Conservation (phyloP, 2,329 filamentous ascomycete genomes). For the Trichophyton simii region DNA sequence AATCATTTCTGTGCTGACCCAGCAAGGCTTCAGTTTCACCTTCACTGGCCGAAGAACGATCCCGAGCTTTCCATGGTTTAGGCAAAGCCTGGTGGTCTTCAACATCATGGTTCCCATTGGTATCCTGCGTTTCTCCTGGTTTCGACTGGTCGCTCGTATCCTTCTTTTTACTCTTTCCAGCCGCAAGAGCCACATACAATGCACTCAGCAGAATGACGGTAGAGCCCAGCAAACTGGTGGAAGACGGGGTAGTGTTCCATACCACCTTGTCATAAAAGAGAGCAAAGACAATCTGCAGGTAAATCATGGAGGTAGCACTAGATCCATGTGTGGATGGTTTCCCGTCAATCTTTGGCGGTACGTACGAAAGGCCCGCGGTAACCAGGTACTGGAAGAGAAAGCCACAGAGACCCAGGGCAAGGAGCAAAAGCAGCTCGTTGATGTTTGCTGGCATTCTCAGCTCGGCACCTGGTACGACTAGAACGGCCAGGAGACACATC, state of each 20-base stretch:
- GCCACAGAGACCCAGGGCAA: constrained; percentile 58
- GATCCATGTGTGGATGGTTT: constrained; percentile 20
- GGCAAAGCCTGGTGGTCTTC: constrained; percentile 3
- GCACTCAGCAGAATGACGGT: constrained; percentile 53
- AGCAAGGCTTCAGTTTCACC: constrained; percentile 4
- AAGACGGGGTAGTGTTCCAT: constrained; percentile 47
- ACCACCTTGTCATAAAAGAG: constrained; percentile 51
- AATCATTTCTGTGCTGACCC: background rate
- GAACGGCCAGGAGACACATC: constrained; percentile 51
- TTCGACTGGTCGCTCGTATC: background rate
- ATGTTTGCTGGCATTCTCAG: constrained; percentile 44
- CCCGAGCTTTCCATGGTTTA: constrained; percentile 7
- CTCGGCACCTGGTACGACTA: constrained; percentile 42
- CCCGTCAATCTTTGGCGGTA: constrained; percentile 37
- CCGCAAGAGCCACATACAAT: constrained; percentile 50
- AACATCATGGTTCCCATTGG: background rate
- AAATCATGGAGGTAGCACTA: constrained; percentile 54
- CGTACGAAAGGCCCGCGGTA: constrained; percentile 60
- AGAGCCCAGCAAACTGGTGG: constrained; percentile 48
- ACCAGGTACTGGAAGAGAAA: constrained; percentile 81
- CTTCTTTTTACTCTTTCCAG: constrained; percentile 15
- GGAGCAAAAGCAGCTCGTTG: constrained; percentile 54
- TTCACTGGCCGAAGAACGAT: constrained; percentile 10
- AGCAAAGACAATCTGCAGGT: constrained; percentile 59
- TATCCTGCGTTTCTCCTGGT: constrained; percentile 13